Percentiles rank a stretch among this genome's conserved stretches.
Evolutionary conservation across 768 basidiomycete species (phyloP).

Genomic region (Russula olivacea): DNA sequence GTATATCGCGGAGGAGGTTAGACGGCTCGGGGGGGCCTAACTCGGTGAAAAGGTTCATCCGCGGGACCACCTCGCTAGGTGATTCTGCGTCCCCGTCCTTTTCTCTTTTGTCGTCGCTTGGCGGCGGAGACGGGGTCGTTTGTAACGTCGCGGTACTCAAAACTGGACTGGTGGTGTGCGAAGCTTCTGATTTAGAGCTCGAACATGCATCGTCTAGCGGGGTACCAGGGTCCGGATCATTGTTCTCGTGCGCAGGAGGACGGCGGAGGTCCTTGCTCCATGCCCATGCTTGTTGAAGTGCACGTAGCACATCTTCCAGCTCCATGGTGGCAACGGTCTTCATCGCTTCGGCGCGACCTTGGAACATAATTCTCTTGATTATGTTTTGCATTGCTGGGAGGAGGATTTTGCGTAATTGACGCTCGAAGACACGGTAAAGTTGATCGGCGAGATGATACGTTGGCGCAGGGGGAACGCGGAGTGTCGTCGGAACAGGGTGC

Average conservation of each 20-base stretch:
- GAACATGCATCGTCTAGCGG: conserved; percentile 42
- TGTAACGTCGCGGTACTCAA: conserved; percentile 67
- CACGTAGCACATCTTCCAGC: conserved; percentile 53
- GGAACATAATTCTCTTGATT: conserved; percentile 58
- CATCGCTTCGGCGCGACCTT: conserved; percentile 55
- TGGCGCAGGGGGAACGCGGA: conserved; percentile 51
- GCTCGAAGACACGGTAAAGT: conserved; percentile 51
- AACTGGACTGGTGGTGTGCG: conserved; percentile 65
- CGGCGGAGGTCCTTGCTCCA: conserved; percentile 73
- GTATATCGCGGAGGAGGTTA: conserved; percentile 57
- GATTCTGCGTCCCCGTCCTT: conserved; percentile 33
- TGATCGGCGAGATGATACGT: conserved; percentile 59
- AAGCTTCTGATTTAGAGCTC: conserved; percentile 46
- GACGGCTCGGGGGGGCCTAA: conserved; percentile 61
- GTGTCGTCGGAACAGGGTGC: conserved; percentile 47
- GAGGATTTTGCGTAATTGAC: conserved; percentile 54
- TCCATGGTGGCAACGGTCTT: conserved; percentile 50
- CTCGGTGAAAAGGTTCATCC: conserved; percentile 35
- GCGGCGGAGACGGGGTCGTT: conserved; percentile 75
- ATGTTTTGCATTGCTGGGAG: conserved; percentile 64
- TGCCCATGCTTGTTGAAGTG: conserved; percentile 51
- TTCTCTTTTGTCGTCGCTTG: conserved; percentile 37
- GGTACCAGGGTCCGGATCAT: conserved; percentile 19
- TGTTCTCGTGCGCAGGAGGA: conserved; percentile 11
- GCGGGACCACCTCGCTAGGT: conserved; percentile 26